Percentiles rank a stretch among this genome's conserved stretches.
Conservation (phyloP, 345 rosid species). For the Hypericum perforatum region DNA sequence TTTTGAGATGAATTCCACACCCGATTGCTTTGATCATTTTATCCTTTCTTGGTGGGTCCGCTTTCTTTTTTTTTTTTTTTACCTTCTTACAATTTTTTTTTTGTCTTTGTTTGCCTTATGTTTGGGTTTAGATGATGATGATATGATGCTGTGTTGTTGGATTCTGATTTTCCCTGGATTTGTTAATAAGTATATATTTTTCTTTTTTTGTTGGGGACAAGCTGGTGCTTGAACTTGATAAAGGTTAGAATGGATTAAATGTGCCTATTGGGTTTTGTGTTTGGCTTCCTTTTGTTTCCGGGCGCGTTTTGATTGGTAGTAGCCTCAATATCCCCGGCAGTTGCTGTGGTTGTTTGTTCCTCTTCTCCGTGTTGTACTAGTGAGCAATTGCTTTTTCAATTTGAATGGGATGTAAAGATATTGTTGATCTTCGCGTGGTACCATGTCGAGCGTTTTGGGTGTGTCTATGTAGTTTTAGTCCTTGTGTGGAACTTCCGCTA, state of each 20-base stretch:
- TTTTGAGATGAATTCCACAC: conserved; percentile 25
- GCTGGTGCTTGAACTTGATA: conserved; percentile 7
- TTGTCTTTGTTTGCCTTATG: not conserved
- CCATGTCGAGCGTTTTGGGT: too few relatives aligned
- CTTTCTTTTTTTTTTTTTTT: not conserved
- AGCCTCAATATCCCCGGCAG: too few relatives aligned
- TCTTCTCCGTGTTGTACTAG: too few relatives aligned
- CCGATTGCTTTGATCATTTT: conserved; percentile 17
- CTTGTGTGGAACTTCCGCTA: too few relatives aligned
- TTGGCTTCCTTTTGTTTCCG: not conserved
- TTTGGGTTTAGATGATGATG: not conserved
- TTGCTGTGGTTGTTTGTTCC: too few relatives aligned
- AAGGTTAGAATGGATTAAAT: not conserved
- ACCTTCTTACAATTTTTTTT: not conserved
- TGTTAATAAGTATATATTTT: not conserved
- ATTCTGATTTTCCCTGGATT: not conserved
- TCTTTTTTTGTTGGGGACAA: not conserved
- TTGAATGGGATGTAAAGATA: too few relatives aligned
- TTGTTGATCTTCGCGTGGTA: too few relatives aligned
- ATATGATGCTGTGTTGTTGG: conserved; percentile 10
- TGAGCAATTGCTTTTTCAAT: too few relatives aligned
- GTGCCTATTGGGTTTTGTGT: not conserved
- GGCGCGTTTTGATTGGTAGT: too few relatives aligned
- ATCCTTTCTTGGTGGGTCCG: conserved; percentile 24
- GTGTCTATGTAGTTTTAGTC: too few relatives aligned